Percentiles rank a stretch among this genome's conserved stretches.
Conservation (phyloP, 2,329 filamentous ascomycete species). For the Ascochyta lentis region DNA sequence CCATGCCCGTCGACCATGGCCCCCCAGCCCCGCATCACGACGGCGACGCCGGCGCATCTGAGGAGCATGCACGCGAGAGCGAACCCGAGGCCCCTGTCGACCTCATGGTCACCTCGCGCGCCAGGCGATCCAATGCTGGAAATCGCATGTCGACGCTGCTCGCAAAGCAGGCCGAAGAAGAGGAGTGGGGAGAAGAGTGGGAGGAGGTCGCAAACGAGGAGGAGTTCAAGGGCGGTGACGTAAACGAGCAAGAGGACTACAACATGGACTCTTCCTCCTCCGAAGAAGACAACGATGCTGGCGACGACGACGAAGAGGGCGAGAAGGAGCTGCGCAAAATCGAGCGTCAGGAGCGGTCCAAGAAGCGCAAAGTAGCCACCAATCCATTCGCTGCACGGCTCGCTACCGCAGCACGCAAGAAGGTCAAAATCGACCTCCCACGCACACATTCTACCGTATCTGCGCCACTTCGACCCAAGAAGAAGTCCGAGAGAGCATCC, state of each 20-base stretch:
- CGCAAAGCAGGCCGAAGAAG: slow-evolving; percentile 46
- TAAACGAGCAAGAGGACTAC: slow-evolving; percentile 70
- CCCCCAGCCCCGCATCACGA: slow-evolving; percentile 25
- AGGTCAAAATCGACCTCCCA: slow-evolving; percentile 48
- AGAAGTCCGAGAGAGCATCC: slow-evolving; percentile 73
- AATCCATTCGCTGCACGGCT: slow-evolving; percentile 47
- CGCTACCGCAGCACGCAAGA: slow-evolving; percentile 49
- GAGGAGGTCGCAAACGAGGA: slow-evolving; percentile 69
- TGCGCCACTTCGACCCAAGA: slow-evolving; percentile 61
- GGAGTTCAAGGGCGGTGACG: slow-evolving; percentile 58
- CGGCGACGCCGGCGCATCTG: slow-evolving; percentile 24
- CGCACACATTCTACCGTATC: slow-evolving; percentile 55
- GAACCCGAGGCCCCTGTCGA: slow-evolving; percentile 40
- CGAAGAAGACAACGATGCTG: slow-evolving; percentile 72
- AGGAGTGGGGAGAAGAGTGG: slow-evolving; percentile 61
- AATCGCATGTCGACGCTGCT: slow-evolving; percentile 51
- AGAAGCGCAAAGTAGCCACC: slow-evolving; percentile 80
- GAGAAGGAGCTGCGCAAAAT: slow-evolving; percentile 85
- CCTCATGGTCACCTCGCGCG: slow-evolving; percentile 49
- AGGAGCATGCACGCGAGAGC: slow-evolving; percentile 26
- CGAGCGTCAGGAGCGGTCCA: slow-evolving; percentile 67
- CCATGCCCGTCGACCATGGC: slow-evolving; percentile 18
- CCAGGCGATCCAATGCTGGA: slow-evolving; percentile 49
- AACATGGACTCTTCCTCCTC: slow-evolving; percentile 82
- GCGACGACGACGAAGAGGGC: slow-evolving; percentile 80